Evolutionary conservation across 257 asterid genomes (phyloP).

Genomic region (Ehretia macrophylla): DNA sequence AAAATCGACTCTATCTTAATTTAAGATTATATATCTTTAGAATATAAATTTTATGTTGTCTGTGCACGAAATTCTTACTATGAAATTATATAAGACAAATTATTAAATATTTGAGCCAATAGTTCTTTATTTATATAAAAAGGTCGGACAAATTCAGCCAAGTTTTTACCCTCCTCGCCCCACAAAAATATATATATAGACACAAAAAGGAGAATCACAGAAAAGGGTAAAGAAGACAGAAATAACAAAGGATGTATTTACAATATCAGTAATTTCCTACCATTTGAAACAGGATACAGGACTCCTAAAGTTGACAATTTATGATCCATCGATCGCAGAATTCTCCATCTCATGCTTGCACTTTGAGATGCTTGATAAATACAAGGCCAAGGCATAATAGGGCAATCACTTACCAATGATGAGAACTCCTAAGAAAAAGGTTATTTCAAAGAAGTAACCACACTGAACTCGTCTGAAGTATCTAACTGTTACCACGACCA

Average conservation of each 20-base stretch:
- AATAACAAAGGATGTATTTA: background rate
- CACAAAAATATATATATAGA: background rate
- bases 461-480: background rate
- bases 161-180: too few species aligned
- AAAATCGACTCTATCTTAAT: too few species aligned
- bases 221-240: background rate
- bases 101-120: too few species aligned
- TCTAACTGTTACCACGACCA: conserved; percentile 45
- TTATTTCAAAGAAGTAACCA: background rate
- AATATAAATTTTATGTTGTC: too few species aligned
- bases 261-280: background rate
- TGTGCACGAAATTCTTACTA: too few species aligned
- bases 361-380: background rate
- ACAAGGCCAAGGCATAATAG: background rate
- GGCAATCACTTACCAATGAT: background rate
- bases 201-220: background rate
- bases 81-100: too few species aligned
- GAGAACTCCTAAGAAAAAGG: background rate
- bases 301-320: too few species aligned
- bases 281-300: too few species aligned
- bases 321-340: too few species aligned
- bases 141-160: too few species aligned
- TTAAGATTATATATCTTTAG: too few species aligned
- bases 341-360: background rate
- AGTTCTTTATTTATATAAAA: too few species aligned